Conservation (phyloP, 306 rosid species). For the Castanea mollissima region DNA sequence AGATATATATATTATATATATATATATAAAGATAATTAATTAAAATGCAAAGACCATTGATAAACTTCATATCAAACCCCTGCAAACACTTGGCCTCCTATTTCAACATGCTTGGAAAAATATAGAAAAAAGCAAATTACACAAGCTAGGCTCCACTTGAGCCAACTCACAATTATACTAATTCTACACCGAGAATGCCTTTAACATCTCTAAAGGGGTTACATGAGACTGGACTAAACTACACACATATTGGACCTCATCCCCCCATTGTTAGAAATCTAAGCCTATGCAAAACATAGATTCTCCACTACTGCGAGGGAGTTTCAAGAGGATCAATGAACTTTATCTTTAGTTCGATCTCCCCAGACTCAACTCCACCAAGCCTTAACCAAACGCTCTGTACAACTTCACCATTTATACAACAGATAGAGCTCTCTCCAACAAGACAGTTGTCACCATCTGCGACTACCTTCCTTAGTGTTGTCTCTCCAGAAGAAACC, state of each 20-base stretch:
- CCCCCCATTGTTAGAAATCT: conserved; percentile 31
- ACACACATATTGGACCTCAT: conserved; percentile 6
- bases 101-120: neutral
- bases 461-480: conserved; percentile 74
- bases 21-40: too few relatives aligned
- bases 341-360: conserved; percentile 76
- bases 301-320: conserved; percentile 26
- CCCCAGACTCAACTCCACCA: conserved; percentile 82
- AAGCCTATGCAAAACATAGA: conserved; percentile 11
- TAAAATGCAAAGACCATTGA: too few relatives aligned
- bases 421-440: conserved; percentile 72
- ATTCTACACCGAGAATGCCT: neutral
- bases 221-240: conserved; percentile 4
- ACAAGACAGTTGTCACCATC: conserved; percentile 77
- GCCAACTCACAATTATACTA: neutral
- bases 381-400: conserved; percentile 95
- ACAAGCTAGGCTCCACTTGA: neutral
- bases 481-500: conserved; percentile 62
- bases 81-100: neutral
- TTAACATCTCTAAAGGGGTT: neutral
- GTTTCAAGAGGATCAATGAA: conserved; percentile 39
- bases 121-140: neutral
- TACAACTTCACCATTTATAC: conserved; percentile 71
- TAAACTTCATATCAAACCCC: too few relatives aligned
- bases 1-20: too few relatives aligned